Conservation (phyloP, 805 yeast genomes). For the Sugiyamaella lignohabitans region DNA sequence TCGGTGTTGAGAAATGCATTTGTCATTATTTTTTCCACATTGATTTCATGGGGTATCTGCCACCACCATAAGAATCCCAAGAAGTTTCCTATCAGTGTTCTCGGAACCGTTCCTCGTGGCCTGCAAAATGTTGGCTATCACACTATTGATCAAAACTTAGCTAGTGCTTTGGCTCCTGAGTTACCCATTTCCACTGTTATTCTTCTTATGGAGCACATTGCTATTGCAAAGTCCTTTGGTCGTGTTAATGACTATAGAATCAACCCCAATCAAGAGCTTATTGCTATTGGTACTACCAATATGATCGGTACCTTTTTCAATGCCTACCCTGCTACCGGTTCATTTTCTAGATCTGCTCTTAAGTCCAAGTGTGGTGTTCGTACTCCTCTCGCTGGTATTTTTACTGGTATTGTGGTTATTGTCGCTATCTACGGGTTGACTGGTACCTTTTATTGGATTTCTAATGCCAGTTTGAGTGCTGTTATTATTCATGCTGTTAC, state of each 20-base stretch:
- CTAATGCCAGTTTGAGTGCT: slow-evolving; percentile 81
- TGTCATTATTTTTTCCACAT: slow-evolving; percentile 73
- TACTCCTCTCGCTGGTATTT: slow-evolving; percentile 88
- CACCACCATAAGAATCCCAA: slow-evolving; percentile 40
- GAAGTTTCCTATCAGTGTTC: slow-evolving; percentile 47
- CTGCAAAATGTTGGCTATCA: slow-evolving; percentile 69
- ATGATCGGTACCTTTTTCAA: slow-evolving; percentile 85
- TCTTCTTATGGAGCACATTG: slow-evolving; percentile 82
- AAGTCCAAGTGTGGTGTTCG: slow-evolving; percentile 93
- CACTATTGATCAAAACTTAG: slow-evolving; percentile 53
- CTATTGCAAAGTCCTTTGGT: slow-evolving; percentile 90
- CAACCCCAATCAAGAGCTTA: slow-evolving; percentile 86
- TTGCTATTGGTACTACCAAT: slow-evolving; percentile 90
- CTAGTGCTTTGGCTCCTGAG: slow-evolving; percentile 59
- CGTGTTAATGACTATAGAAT: slow-evolving; percentile 86
- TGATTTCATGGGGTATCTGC: slow-evolving; percentile 73
- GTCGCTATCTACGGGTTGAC: slow-evolving; percentile 83
- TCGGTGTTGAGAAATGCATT: slow-evolving; percentile 77
- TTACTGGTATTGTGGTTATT: slow-evolving; percentile 82
- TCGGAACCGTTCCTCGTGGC: slow-evolving; percentile 81
- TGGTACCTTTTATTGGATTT: slow-evolving; percentile 77
- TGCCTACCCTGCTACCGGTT: slow-evolving; percentile 95
- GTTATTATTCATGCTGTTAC: slow-evolving; percentile 90
- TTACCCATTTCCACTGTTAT: slow-evolving; percentile 82
- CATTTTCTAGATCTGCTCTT: slow-evolving; percentile 89